phyloP scores from a whole-genome alignment of 495 filamentous ascomycete genomes.

The Lindgomyces ingoldianus region DNA sequence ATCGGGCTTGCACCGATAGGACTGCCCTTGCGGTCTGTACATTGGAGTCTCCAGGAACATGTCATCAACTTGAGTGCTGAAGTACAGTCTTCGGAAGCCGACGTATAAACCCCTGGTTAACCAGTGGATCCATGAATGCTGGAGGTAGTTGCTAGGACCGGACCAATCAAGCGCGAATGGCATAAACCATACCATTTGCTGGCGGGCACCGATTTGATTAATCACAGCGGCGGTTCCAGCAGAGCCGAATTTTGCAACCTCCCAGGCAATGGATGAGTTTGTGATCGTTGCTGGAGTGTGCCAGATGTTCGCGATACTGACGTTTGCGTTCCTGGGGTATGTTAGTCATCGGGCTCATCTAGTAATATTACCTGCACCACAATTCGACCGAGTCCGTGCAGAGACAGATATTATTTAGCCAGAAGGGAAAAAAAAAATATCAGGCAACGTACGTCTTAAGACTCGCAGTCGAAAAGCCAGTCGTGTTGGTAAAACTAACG shows the following conservation, averaged over 20 bases:
- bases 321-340: constrained; percentile 35
- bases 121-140: constrained; percentile 68
- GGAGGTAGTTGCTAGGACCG: constrained; percentile 56
- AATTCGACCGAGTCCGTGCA: neutral
- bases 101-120: constrained; percentile 59
- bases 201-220: constrained; percentile 58
- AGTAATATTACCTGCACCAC: constrained; percentile 13
- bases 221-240: constrained; percentile 59
- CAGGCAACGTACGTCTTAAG: constrained; percentile 33
- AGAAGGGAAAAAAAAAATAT: constrained; percentile 3
- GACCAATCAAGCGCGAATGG: constrained; percentile 59
- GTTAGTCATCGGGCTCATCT: constrained; percentile 21
- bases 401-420: constrained; percentile 3
- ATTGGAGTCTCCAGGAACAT: constrained; percentile 61
- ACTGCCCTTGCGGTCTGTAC: constrained; percentile 50
- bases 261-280: constrained; percentile 54
- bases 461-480: constrained; percentile 31
- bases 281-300: constrained; percentile 61
- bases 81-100: constrained; percentile 57
- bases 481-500: constrained; percentile 34
- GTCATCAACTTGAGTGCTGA: constrained; percentile 67
- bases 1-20: constrained; percentile 54
- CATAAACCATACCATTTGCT: constrained; percentile 66
- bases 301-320: constrained; percentile 58
- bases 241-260: constrained; percentile 56